Evolutionary conservation across 2,329 filamentous ascomycete genomes (phyloP), one percentile per base, ranked within the genome.

Genomic region (Claviceps pazoutovae): DNA sequence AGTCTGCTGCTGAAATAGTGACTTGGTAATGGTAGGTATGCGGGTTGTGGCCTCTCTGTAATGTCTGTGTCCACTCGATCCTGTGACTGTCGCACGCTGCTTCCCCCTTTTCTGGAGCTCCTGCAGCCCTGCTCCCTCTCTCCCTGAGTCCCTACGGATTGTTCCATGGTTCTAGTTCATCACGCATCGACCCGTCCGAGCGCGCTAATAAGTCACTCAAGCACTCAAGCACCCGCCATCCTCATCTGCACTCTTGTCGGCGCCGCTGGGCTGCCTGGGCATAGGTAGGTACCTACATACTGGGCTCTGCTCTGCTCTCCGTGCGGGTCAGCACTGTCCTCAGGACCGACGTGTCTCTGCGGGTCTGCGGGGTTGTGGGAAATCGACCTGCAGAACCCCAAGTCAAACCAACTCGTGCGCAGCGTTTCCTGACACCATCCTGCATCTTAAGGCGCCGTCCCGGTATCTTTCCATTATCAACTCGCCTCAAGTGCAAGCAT

Each of bases 281-380:
- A 4, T 23, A 23, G 21, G 21, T 23, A 23, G 21, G 21, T 23
- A 23, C 21, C 3, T 23, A 23, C 5, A 23, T 23, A 21, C 21
- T 4, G 21, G 21, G 21, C 21, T 21, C 46, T 13, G 48, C 26
- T 21, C n/a, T 9, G 4, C 50, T 49, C 46, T 39, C 42, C 51
- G 30, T 49, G 51, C 51, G 47, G 51, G 42, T 41, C 46, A 48
- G 46, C 21, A 48, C 46, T 37, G 36, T 23, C 19, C 19, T 14
- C 23, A 26, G 37, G 16, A 13, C 47, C 17, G 45, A 48, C 51
- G 47, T 49, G 47, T 48, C 42, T 46, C 17, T 52, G 51, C 51
- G 51, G 51, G 51, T 46, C 17, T 52, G 51, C 51, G 51, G 51
- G 51, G 51, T 46, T 37, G 6, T 41, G 39, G 38, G 44, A 52